Conservation (phyloP, 2,329 filamentous ascomycete genomes). For the Colletotrichum sp. region DNA sequence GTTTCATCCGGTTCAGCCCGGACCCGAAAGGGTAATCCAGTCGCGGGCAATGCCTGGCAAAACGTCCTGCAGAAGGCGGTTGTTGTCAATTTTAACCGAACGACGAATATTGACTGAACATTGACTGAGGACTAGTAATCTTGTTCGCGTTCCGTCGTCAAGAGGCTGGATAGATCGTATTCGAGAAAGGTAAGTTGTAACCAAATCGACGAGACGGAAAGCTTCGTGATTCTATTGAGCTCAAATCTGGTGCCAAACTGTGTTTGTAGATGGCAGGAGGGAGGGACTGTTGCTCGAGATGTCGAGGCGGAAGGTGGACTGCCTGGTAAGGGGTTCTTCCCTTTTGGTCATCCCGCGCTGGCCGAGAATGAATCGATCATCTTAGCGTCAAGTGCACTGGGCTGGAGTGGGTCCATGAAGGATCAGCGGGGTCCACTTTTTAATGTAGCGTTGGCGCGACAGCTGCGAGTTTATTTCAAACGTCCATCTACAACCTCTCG, state of each 20-base stretch:
- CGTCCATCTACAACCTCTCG: background rate
- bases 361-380: background rate
- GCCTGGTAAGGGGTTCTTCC: background rate
- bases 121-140: background rate
- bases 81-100: background rate
- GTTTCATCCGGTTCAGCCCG: slow-evolving; percentile 2
- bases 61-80: background rate
- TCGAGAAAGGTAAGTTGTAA: background rate
- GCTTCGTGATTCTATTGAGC: background rate
- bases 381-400: background rate
- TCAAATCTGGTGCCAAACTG: background rate
- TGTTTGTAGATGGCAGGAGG: background rate
- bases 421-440: background rate
- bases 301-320: background rate
- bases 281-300: background rate
- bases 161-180: background rate
- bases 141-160: background rate
- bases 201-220: background rate
- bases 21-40: background rate
- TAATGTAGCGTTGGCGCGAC: background rate
- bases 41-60: background rate
- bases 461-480: background rate
- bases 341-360: background rate
- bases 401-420: background rate
- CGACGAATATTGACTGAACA: background rate